Conservation (phyloP, 768 basidiomycete genomes). For the Aureoboletus auriporus region DNA sequence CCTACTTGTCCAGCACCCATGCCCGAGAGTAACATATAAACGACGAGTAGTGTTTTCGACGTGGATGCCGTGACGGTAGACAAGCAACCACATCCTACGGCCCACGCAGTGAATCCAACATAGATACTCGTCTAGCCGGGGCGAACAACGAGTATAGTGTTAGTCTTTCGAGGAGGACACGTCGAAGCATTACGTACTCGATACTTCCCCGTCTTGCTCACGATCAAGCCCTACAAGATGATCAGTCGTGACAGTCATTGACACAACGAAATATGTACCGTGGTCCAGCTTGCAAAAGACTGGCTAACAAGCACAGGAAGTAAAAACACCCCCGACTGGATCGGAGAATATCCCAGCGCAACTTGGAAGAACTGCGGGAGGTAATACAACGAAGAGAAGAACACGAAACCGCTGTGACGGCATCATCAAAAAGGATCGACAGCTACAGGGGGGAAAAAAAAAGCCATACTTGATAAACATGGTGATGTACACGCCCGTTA, state of each 20-base stretch:
- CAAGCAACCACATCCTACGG: conserved; percentile 66
- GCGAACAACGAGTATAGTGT: neutral
- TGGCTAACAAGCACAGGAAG: conserved; percentile 68
- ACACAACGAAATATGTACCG: conserved; percentile 34
- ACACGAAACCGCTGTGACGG: conserved; percentile 48
- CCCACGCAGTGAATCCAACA: conserved; percentile 64
- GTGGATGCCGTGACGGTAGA: conserved; percentile 55
- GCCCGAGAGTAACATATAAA: conserved; percentile 59
- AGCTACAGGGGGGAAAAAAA: neutral
- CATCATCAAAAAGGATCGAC: neutral
- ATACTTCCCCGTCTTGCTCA: conserved; percentile 64
- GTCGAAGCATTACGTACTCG: conserved; percentile 31
- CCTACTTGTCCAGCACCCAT: conserved; percentile 56
- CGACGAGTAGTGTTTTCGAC: conserved; percentile 45
- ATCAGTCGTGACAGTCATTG: neutral
- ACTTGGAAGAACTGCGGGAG: conserved; percentile 77
- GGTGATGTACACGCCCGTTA: conserved; percentile 61
- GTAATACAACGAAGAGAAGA: conserved; percentile 64
- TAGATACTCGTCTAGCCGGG: conserved; percentile 33
- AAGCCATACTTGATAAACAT: conserved; percentile 61
- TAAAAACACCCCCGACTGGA: conserved; percentile 60
- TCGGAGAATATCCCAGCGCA: conserved; percentile 60
- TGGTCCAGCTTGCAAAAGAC: conserved; percentile 51
- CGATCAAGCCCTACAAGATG: conserved; percentile 47
- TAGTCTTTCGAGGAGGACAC: neutral